A percentile compares a stretch with the other conserved stretches of the same genome.
These are phyloP conservation scores for Favolaschia claudopus DNA, from an alignment of 768 basidiomycete species.

Conservation along the genomic window DNA sequence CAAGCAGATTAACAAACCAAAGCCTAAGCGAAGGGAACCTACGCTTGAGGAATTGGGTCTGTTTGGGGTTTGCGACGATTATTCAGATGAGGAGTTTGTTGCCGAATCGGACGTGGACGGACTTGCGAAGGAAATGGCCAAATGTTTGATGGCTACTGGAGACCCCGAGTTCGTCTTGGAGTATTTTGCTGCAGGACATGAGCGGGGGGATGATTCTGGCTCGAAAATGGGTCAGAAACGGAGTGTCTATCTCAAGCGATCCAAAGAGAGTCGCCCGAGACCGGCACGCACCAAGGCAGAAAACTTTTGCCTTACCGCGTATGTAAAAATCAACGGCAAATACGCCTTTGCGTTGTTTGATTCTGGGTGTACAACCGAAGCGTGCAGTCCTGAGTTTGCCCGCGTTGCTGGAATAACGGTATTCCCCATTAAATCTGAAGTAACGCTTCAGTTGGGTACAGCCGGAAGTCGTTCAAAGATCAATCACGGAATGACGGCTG, in stretches of 20 bases:
- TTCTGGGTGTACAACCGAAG: slow-evolving; percentile 20
- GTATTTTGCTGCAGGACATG: neutral
- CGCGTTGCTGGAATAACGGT: slow-evolving; percentile 17
- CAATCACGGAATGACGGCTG: slow-evolving; percentile 31
- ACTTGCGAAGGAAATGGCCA: too few relatives aligned
- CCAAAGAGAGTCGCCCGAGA: neutral
- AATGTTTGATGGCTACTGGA: too few relatives aligned
- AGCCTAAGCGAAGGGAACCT: too few relatives aligned
- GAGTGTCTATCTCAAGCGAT: neutral
- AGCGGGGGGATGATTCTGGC: neutral
- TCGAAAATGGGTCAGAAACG: neutral
- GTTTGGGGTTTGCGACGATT: too few relatives aligned
- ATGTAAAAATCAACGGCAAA: slow-evolving; percentile 5
- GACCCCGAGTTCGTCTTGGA: too few relatives aligned
- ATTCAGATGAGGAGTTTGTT: too few relatives aligned
- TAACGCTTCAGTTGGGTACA: slow-evolving; percentile 40
- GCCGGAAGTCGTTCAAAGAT: slow-evolving; percentile 37
- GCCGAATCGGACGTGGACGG: too few relatives aligned
- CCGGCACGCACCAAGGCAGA: neutral
- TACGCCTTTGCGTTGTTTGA: slow-evolving; percentile 20
- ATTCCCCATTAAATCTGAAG: slow-evolving; percentile 19
- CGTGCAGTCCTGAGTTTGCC: slow-evolving; percentile 30
- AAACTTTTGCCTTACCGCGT: neutral
- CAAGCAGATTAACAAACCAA: slow-evolving; percentile 45
- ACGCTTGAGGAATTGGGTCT: too few relatives aligned